Evolutionary conservation across 164 flowering plant genomes (phyloP), one percentile per base, ranked within the genome.

Genomic region (Stephania cephalantha): DNA sequence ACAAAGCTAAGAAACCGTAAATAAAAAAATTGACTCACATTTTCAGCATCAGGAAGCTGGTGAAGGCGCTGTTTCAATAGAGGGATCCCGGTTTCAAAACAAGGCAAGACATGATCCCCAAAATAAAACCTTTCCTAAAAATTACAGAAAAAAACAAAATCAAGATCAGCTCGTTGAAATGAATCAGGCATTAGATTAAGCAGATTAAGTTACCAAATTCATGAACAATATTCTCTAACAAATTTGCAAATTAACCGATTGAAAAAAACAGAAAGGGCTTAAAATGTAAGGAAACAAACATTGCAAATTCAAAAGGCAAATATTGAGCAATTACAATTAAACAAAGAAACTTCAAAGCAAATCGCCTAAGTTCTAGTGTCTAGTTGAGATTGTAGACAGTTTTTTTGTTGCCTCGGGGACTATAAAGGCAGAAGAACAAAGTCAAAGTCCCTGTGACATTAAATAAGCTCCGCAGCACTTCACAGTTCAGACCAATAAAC

Each of bases 61-160:
- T 86, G 86, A 78, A 95, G 96, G 15, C 99, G 93, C 73, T 90
- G 87, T 86, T 86, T 90, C 78, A 95, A 77, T 73, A 93, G 80
- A 53, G 99, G 99, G 73, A 95, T 95, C 44, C 98, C 99, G 71
- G 92, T 90, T 81, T 93, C 99, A 81, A 95, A 93, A 77, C 89
- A 85, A 72, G 99, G 99, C 82, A 95, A 83, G 75, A 95, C 93
- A 77, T 89, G 85, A 79, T 95, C 99, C 31, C 96, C 89, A 77
- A 95, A 95, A 78, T 95, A 95, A 86, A 95, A 95, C 61, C 99
- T 88, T 89, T 95, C 99, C 98, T 95, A 77, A 48, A 9, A 20
- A 30, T 20, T 22, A 71, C 12, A 8, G 10, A 52, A 63, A 68
- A 13, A 42, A 53, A 12, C 45, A 63, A 50, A 13, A 45, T 69